Evolutionary conservation across 352 stramenopile species (phyloP), one percentile per base, ranked within the genome.

Genomic region (Phytophthora pinifolia): DNA sequence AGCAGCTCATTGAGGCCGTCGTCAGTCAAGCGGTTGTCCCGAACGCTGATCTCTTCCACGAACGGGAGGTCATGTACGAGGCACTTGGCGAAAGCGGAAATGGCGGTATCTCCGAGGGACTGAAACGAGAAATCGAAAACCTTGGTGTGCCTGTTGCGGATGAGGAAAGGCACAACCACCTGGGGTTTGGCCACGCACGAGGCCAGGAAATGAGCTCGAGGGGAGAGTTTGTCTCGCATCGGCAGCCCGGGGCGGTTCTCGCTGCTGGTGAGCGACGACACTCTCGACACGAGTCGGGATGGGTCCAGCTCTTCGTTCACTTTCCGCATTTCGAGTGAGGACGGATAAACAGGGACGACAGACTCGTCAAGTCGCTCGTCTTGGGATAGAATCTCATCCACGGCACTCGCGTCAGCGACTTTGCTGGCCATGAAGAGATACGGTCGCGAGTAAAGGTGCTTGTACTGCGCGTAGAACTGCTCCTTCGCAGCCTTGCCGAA

Each of bases 21-120:
- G 45, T 97, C 89, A 7, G 62, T 96, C 10, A 97, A 67, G 0
- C 89, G 83, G 36, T 97, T 97, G 65, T 96, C 86, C 6, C 81
- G 72, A 4, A 97, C 77, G 18, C 87, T 81, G 36, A 97, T 86
- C 44, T 91, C 80, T 59, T 91, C 75, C 0, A 93, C 73, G 34
- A 74, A 74, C 6, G 83, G 80, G 25, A 93, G 34, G 9, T 87
- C 65, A 6, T 79, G 70, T 27, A 68, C 48, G 10, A 91, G 37
- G n/a, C 62, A 81, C 15, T 62, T 71, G n/a, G 83, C 71, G 59
- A 93, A 90, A 15, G 82, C 76, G 9, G 65, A 49, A 13, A 88
- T 82, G 27, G 86, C 76, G 20, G 74, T 58, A 37, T 93, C 83
- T 9, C 83, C 83, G 3, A 93, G 73, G 2, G 81, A 88, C 47